phyloP scores from a whole-genome alignment of 192 early-diverging fungal genomes.

The Coemansia sp. region DNA sequence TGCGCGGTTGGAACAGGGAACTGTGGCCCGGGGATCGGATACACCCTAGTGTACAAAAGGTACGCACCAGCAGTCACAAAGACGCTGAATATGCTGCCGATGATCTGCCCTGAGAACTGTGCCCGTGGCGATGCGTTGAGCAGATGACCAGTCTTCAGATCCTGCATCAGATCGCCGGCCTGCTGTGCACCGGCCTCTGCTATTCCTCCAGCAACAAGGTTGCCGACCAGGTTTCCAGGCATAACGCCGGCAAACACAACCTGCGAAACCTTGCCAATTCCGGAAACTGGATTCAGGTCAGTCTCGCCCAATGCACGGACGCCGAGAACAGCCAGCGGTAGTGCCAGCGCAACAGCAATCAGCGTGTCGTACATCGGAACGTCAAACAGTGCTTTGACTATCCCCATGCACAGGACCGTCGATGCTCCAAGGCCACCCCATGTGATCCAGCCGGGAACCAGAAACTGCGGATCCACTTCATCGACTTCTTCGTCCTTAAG shows the following conservation, averaged over 20 bases:
- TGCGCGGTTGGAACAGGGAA: slow-evolving; percentile 74
- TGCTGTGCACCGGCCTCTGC: slow-evolving; percentile 74
- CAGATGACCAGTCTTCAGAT: slow-evolving; percentile 85
- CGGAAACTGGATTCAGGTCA: slow-evolving; percentile 79
- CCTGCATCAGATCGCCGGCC: slow-evolving; percentile 75
- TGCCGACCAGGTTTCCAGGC: slow-evolving; percentile 68
- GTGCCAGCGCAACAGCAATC: slow-evolving; percentile 70
- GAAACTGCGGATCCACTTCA: slow-evolving; percentile 48
- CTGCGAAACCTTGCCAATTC: slow-evolving; percentile 84
- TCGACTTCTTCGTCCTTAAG: not conserved
- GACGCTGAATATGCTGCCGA: slow-evolving; percentile 73
- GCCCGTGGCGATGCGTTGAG: slow-evolving; percentile 79
- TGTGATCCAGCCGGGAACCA: slow-evolving; percentile 65
- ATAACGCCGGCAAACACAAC: slow-evolving; percentile 78
- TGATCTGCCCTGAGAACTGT: slow-evolving; percentile 81
- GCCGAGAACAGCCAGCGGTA: slow-evolving; percentile 74
- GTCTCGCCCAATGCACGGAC: slow-evolving; percentile 82
- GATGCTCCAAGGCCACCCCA: slow-evolving; percentile 66
- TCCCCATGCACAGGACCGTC: slow-evolving; percentile 59
- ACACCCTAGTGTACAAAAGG: slow-evolving; percentile 66
- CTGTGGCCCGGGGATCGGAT: slow-evolving; percentile 67
- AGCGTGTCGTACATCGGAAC: slow-evolving; percentile 67
- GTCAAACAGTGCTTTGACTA: slow-evolving; percentile 67
- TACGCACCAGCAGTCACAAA: slow-evolving; percentile 72
- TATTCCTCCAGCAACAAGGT: slow-evolving; percentile 77